Percentiles rank a stretch among this genome's conserved stretches.
Evolutionary conservation across 148 eudicot species (phyloP).

Genomic region (Cornus controversa): DNA sequence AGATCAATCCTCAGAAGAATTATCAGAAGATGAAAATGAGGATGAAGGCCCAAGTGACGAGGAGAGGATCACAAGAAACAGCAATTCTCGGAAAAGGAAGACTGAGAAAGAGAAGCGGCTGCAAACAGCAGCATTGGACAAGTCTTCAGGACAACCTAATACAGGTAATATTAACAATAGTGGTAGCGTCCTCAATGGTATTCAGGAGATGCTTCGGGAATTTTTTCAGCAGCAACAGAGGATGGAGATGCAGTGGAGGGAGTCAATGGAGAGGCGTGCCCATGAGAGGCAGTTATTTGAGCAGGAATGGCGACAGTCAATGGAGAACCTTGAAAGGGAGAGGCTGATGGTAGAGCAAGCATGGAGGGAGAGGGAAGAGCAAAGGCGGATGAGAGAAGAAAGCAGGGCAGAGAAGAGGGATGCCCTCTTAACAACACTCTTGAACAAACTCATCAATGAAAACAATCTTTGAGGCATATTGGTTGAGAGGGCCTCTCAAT

Average conservation of each 20-base stretch:
- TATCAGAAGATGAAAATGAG: slow-evolving; percentile 34
- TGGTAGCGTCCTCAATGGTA: slow-evolving; percentile 10
- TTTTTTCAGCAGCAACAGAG: slow-evolving; percentile 47
- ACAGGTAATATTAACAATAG: background rate
- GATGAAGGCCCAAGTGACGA: slow-evolving; percentile 19
- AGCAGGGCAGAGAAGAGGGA: slow-evolving; percentile 49
- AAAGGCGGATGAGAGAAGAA: slow-evolving; percentile 45
- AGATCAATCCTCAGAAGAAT: slow-evolving; percentile 30
- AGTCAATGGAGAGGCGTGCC: slow-evolving; percentile 40
- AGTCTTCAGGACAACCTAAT: slow-evolving; percentile 12
- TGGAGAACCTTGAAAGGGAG: slow-evolving; percentile 56
- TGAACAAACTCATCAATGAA: slow-evolving; percentile 46
- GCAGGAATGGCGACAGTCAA: slow-evolving; percentile 47
- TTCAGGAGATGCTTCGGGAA: slow-evolving; percentile 39
- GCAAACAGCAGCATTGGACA: slow-evolving; percentile 9
- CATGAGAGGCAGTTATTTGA: slow-evolving; percentile 45
- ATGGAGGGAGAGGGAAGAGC: slow-evolving; percentile 53
- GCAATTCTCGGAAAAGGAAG: slow-evolving; percentile 24
- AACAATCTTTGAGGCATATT: slow-evolving; percentile 11
- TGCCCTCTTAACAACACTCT: slow-evolving; percentile 41
- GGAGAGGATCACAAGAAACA: slow-evolving; percentile 6
- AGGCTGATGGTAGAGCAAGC: slow-evolving; percentile 41
- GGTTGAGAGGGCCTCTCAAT: background rate
- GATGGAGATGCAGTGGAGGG: slow-evolving; percentile 53
- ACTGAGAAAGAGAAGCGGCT: slow-evolving; percentile 14